Conservation (phyloP, 371 early-diverging fungal species). For the Mortierella sp. region DNA sequence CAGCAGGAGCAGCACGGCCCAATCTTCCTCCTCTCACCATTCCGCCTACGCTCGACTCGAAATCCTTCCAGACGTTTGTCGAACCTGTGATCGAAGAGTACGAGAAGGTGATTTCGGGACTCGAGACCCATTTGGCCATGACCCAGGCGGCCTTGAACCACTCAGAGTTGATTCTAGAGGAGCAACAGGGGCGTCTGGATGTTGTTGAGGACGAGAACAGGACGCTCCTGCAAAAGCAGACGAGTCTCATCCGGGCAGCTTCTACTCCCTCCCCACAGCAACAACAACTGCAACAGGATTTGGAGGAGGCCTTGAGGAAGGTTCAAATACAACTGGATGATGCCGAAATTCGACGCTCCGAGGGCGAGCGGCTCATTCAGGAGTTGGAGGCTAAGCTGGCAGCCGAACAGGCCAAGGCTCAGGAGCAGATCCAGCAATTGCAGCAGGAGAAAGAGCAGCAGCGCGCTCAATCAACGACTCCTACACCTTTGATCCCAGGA, state of each 20-base stretch:
- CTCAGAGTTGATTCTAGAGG: conserved; percentile 64
- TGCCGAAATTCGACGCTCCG: conserved; percentile 23
- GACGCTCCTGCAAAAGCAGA: conserved; percentile 17
- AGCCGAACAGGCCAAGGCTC: conserved; percentile 21
- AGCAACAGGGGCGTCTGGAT: conserved; percentile 59
- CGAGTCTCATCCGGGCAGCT: background rate
- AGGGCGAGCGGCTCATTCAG: conserved; percentile 28
- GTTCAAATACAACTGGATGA: conserved; percentile 34
- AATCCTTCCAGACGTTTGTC: conserved; percentile 69
- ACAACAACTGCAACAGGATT: conserved; percentile 22
- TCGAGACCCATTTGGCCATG: conserved; percentile 72
- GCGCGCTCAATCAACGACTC: conserved; percentile 18
- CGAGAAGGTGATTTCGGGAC: conserved; percentile 70
- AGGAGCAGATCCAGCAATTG: conserved; percentile 22
- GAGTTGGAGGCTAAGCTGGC: conserved; percentile 36
- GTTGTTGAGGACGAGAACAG: conserved; percentile 34
- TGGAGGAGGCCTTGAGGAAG: conserved; percentile 16
- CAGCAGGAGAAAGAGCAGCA: conserved; percentile 27
- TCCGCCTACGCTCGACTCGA: conserved; percentile 25
- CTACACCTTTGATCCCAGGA: background rate
- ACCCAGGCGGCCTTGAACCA: conserved; percentile 67
- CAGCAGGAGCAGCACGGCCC: conserved; percentile 13
- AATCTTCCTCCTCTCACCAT: conserved; percentile 25
- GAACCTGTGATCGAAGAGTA: conserved; percentile 82
- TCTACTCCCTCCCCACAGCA: conserved; percentile 17